A percentile compares a stretch with the other conserved stretches of the same genome.
Evolutionary conservation across 208 protist genomes (phyloP).

Genomic region (Leptomonas seymouri): DNA sequence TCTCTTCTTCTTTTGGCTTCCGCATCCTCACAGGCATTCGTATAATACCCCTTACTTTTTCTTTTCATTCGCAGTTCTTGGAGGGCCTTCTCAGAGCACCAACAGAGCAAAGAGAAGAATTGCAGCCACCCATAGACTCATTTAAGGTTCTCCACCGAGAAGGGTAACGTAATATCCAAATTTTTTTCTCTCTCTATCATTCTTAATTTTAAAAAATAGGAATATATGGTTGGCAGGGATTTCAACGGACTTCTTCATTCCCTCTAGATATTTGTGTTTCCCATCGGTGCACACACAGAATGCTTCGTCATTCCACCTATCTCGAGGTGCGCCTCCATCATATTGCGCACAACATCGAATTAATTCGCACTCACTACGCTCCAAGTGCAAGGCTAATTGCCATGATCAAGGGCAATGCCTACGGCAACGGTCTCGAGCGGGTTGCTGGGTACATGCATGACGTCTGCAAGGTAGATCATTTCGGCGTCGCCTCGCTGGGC

Average conservation of each 20-base stretch:
- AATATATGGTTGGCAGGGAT: too few relatives aligned
- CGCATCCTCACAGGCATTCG: too few relatives aligned
- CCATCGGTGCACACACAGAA: slow-evolving; percentile 10
- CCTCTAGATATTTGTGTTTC: slow-evolving; percentile 6
- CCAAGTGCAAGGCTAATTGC: slow-evolving; percentile 48
- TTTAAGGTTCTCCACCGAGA: too few relatives aligned
- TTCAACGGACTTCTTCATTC: neutral
- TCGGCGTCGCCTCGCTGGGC: slow-evolving; percentile 56
- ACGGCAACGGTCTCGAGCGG: slow-evolving; percentile 49
- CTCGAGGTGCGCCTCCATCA: slow-evolving; percentile 45
- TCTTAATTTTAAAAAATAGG: too few relatives aligned
- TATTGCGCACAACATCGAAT: slow-evolving; percentile 48
- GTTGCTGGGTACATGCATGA: slow-evolving; percentile 47
- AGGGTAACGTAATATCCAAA: too few relatives aligned
- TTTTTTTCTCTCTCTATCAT: too few relatives aligned
- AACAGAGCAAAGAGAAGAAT: too few relatives aligned
- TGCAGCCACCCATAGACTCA: too few relatives aligned
- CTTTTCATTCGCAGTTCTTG: too few relatives aligned
- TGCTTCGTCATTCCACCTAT: slow-evolving; percentile 55
- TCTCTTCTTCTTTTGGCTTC: too few relatives aligned
- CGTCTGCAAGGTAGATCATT: slow-evolving; percentile 34
- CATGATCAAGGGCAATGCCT: slow-evolving; percentile 65
- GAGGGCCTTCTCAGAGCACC: too few relatives aligned
- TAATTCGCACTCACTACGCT: slow-evolving; percentile 44
- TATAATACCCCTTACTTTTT: too few relatives aligned